Evolutionary conservation across 805 yeast species (phyloP), one percentile per base, ranked within the genome.

Genomic region (Scheffersomyces spartinae): DNA sequence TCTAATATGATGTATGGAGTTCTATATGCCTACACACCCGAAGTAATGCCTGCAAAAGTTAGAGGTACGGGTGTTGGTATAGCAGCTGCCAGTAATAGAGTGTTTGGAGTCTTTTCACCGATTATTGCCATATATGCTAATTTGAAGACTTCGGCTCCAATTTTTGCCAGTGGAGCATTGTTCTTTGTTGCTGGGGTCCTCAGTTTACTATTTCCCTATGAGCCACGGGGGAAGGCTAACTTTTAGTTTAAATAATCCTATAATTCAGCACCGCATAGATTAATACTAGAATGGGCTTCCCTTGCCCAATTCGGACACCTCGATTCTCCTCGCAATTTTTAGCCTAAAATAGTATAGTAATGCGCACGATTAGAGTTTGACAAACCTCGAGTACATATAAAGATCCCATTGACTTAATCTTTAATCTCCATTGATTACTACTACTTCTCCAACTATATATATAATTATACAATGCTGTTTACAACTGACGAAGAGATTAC

Each of bases 1-100:
- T 68, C 76, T 11, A 70, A 67, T 44, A 54, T 71, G 29, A 68
- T 68, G 40, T 73, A 69, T 42, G 77, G 74, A 4, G 65, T 68
- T 13, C 47, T 74, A 12, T 74, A 71, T 39, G 81, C 80, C 4
- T 73, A 71, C 40, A 72, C 80, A 3, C 82, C 81, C 0, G 79
- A 74, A 40, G 67, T 70, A 13, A 61, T 74, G 45, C 74, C 74
- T 20, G 49, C 69, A 1, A 45, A 53, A 26, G 57, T 61, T 11
- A 49, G 71, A 43, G 74, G 74, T 9, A 73, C 81, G 2, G 81
- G 76, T 23, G 65, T 67, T 21, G 76, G 78, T 3, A 36, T 74
- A 10, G 68, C 74, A 6, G 59, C 77, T n/a, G 69, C 71, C 5
- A 55, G 58, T 17, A 64, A 64, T 34, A 51, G 79, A 47, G 37